These are phyloP conservation scores for Podospora comata DNA, from an alignment of 495 filamentous ascomycete genomes.

Conservation along the genomic window DNA sequence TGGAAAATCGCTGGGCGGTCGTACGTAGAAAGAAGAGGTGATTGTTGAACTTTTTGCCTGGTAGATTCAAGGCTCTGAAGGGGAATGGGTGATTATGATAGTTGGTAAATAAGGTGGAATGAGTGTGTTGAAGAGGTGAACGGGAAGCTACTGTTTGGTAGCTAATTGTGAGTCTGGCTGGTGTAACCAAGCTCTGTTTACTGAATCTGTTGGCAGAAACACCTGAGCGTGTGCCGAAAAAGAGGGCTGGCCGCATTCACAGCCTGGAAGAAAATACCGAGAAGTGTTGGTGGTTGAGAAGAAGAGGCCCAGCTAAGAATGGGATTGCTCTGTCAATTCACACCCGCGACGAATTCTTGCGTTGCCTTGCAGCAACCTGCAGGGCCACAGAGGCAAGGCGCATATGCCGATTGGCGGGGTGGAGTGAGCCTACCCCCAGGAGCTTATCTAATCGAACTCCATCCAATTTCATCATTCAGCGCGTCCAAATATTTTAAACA, in stretches of 20 bases:
- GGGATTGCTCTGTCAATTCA: background rate
- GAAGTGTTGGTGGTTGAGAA: background rate
- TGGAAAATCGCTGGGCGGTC: background rate
- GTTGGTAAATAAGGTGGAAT: background rate
- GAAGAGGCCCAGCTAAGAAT: background rate
- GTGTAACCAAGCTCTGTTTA: background rate
- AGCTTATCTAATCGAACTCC: too few relatives aligned
- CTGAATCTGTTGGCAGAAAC: slow-evolving; percentile 14
- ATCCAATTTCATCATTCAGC: too few relatives aligned
- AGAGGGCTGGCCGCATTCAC: slow-evolving; percentile 28
- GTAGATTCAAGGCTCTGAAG: background rate
- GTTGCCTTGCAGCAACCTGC: slow-evolving; percentile 6
- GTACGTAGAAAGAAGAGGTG: background rate
- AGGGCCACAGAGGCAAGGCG: background rate
- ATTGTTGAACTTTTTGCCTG: background rate
- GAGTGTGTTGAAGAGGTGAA: background rate
- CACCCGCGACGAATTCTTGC: slow-evolving; percentile 2
- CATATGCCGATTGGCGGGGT: background rate
- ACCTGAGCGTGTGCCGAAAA: slow-evolving; percentile 23
- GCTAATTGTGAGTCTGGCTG: background rate
- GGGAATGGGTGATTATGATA: background rate
- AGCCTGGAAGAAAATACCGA: background rate
- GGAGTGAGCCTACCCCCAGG: background rate
- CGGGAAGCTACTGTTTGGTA: background rate
- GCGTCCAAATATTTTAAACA: too few relatives aligned